A percentile compares a stretch with the other conserved stretches of the same genome.
Conservation (phyloP, 2,329 filamentous ascomycete genomes). For the Mycosphaerelloides madeirae region DNA sequence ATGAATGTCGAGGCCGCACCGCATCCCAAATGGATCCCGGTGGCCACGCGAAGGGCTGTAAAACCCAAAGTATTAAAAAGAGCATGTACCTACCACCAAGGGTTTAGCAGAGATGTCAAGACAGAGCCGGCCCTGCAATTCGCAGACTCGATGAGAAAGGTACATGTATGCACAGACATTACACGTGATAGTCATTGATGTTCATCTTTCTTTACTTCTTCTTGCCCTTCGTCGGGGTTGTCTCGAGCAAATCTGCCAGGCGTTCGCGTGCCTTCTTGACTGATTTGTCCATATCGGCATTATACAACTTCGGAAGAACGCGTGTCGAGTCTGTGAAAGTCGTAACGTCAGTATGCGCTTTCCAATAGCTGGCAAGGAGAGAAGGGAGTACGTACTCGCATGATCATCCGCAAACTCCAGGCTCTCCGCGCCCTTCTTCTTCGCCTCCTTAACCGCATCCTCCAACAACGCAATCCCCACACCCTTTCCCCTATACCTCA, state of each 20-base stretch:
- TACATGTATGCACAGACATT: slow-evolving; percentile 3
- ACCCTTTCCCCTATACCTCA: slow-evolving; percentile 65
- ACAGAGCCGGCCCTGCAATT: no score
- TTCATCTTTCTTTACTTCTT: slow-evolving; percentile 15
- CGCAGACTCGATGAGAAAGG: not conserved
- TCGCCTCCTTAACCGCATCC: slow-evolving; percentile 64
- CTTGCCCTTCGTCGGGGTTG: slow-evolving; percentile 25
- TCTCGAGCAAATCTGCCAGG: slow-evolving; percentile 34
- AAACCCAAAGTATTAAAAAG: no score
- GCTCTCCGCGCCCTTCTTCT: slow-evolving; percentile 63
- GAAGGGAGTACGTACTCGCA: slow-evolving; percentile 64
- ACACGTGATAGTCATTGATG: slow-evolving; percentile 1
- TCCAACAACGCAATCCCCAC: slow-evolving; percentile 68
- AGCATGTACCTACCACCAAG: no score
- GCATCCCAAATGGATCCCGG: no score
- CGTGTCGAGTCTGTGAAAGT: slow-evolving; percentile 43
- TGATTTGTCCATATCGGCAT: slow-evolving; percentile 54
- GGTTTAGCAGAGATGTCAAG: no score
- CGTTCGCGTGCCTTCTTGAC: slow-evolving; percentile 52
- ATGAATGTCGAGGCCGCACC: no score
- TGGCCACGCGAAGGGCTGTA: no score
- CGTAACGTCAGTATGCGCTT: slow-evolving; percentile 8
- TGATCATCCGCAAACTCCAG: slow-evolving; percentile 72
- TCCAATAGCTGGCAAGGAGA: not conserved
- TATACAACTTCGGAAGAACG: slow-evolving; percentile 60